phyloP scores from a whole-genome alignment of 208 protist genomes.

The Acanthamoeba sp. region DNA sequence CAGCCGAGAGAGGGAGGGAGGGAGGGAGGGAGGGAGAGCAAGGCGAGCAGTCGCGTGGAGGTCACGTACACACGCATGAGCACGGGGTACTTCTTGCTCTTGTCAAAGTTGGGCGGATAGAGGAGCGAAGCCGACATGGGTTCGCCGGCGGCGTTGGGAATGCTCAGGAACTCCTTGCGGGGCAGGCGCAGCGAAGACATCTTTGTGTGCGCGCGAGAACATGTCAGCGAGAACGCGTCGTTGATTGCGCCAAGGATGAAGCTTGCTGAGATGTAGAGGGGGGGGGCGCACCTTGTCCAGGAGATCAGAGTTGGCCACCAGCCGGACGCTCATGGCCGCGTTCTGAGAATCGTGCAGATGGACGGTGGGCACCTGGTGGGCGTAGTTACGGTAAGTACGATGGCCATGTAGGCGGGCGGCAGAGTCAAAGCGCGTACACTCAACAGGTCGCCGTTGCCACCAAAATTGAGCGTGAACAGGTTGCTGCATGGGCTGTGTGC shows the following conservation, averaged over 20 bases:
- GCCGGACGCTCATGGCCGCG: not conserved
- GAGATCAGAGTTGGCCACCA: not conserved
- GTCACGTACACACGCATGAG: conserved; percentile 5
- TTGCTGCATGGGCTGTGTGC: not conserved
- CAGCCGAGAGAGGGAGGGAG: too few relatives aligned
- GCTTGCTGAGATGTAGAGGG: too few relatives aligned
- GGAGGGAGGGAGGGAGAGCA: too few relatives aligned
- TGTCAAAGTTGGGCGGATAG: conserved; percentile 22
- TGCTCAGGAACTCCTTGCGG: not conserved
- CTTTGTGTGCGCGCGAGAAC: not conserved
- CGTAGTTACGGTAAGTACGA: too few relatives aligned
- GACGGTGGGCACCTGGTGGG: not conserved
- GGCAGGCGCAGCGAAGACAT: not conserved
- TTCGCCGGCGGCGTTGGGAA: not conserved
- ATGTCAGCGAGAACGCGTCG: too few relatives aligned
- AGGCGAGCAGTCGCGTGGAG: not conserved
- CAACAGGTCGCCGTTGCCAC: conserved; percentile 38
- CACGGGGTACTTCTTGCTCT: conserved; percentile 17
- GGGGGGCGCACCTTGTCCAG: not conserved
- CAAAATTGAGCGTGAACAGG: conserved; percentile 37
- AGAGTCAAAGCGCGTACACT: not conserved
- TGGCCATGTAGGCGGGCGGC: too few relatives aligned
- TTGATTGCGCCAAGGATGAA: too few relatives aligned
- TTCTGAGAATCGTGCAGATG: not conserved
- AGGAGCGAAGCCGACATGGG: conserved; percentile 5